Evolutionary conservation across 129 eudicot genomes (phyloP).

Genomic region (Solidago caesia): DNA sequence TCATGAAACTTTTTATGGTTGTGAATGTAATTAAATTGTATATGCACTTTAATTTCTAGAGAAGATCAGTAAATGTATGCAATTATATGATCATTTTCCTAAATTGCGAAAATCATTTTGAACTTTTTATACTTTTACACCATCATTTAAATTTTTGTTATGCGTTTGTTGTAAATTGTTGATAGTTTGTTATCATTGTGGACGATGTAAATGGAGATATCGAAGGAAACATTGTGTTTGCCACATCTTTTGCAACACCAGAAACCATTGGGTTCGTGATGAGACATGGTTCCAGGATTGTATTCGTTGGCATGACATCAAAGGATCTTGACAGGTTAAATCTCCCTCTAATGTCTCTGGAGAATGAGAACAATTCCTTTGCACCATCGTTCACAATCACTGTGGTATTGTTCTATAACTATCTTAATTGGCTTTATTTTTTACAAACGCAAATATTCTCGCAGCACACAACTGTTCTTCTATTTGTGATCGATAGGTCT

Average conservation of each 20-base stretch:
- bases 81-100: no score
- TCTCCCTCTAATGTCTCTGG: slow-evolving; percentile 86
- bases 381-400: slow-evolving; percentile 83
- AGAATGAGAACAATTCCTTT: slow-evolving; percentile 61
- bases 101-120: no score
- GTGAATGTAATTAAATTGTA: no score
- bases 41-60: no score
- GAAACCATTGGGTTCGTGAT: slow-evolving; percentile 62
- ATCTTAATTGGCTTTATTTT: no score
- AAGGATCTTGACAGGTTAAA: slow-evolving; percentile 76
- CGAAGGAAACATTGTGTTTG: slow-evolving; percentile 85
- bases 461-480: no score
- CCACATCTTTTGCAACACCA: slow-evolving; percentile 53
- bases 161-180: slow-evolving; percentile 26
- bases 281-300: slow-evolving; percentile 84
- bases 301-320: slow-evolving; percentile 82
- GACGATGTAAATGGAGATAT: slow-evolving; percentile 56
- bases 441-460: no score
- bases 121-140: no score
- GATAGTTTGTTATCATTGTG: slow-evolving; percentile 79
- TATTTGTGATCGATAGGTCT: no score
- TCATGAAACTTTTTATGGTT: no score
- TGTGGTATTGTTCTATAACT: slow-evolving; percentile 49
- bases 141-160: no score
- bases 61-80: no score